Percentiles rank a stretch among this genome's conserved stretches.
These are phyloP conservation scores for Candida verbasci DNA, from an alignment of 805 yeast genomes.

Conservation along the genomic window DNA sequence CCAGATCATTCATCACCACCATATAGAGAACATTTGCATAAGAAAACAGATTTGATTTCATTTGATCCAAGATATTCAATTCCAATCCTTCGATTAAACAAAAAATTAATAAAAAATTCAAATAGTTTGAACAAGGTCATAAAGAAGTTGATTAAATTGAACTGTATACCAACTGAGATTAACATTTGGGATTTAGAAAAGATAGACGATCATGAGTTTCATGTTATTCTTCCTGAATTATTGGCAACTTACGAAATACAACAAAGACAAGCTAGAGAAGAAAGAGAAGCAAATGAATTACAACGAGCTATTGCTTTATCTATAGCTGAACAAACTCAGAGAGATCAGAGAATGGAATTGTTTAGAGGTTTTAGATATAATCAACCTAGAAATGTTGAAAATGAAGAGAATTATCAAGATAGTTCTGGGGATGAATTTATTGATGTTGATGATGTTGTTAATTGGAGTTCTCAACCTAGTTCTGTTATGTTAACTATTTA, in stretches of 20 bases:
- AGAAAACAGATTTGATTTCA: constrained; percentile 21
- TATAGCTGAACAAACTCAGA: constrained; percentile 1
- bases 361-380: constrained; percentile 5
- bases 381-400: too few relatives aligned
- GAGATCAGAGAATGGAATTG: too few relatives aligned
- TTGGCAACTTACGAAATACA: constrained; percentile 4
- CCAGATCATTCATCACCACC: constrained; percentile 19
- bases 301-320: constrained; percentile 5
- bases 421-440: constrained; percentile 5
- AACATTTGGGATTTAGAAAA: constrained; percentile 24
- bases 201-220: constrained; percentile 23
- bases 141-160: constrained; percentile 15
- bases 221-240: constrained; percentile 18
- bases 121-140: constrained; percentile 11
- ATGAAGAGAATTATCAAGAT: neutral
- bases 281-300: constrained; percentile 1
- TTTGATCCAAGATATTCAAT: constrained; percentile 22
- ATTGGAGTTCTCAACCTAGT: too few relatives aligned
- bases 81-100: constrained; percentile 22
- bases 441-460: constrained; percentile 5
- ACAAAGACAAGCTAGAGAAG: neutral
- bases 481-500: too few relatives aligned
- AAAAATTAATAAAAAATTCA: constrained; percentile 13
- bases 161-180: constrained; percentile 19
- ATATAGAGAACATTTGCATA: constrained; percentile 19